phyloP scores from a whole-genome alignment of 2,329 filamentous ascomycete species.

The Epichloe brachyelytri region DNA sequence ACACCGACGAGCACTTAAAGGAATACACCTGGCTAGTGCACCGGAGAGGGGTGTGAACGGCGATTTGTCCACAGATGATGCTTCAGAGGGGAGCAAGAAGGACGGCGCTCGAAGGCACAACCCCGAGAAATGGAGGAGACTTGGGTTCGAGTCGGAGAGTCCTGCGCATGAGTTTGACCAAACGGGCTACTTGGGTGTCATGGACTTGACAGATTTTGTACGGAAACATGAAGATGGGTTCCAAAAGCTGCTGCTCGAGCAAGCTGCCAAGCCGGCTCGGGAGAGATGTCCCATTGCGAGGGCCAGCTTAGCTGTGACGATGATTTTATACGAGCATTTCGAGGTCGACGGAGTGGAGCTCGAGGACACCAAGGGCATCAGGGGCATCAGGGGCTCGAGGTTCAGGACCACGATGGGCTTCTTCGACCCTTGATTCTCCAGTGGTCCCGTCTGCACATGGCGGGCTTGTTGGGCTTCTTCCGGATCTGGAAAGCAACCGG shows the following conservation, averaged over 20 bases:
- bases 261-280: slow-evolving; percentile 56
- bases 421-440: slow-evolving; percentile 83
- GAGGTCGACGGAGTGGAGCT: slow-evolving; percentile 76
- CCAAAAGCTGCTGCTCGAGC: slow-evolving; percentile 83
- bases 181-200: slow-evolving; percentile 86
- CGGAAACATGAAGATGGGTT: slow-evolving; percentile 85
- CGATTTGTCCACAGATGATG: slow-evolving; percentile 23
- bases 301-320: slow-evolving; percentile 75
- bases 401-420: slow-evolving; percentile 68
- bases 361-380: slow-evolving; percentile 66
- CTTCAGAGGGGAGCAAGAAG: slow-evolving; percentile 30
- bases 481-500: slow-evolving; percentile 85
- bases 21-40: slow-evolving; percentile 70
- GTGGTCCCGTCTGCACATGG: slow-evolving; percentile 83
- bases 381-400: slow-evolving; percentile 59
- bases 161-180: slow-evolving; percentile 75
- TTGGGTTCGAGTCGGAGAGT: slow-evolving; percentile 86
- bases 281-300: slow-evolving; percentile 78
- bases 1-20: slow-evolving; percentile 75
- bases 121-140: slow-evolving; percentile 80
- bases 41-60: slow-evolving; percentile 40
- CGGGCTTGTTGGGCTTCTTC: slow-evolving; percentile 76
- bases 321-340: slow-evolving; percentile 89
- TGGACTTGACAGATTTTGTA: slow-evolving; percentile 93
- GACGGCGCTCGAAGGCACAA: slow-evolving; percentile 57